A percentile compares a stretch with the other conserved stretches of the same genome.
Evolutionary conservation across 225 moss, liverwort and hornwort genomes (phyloP).

Genomic region (Marchantia polymorpha): DNA sequence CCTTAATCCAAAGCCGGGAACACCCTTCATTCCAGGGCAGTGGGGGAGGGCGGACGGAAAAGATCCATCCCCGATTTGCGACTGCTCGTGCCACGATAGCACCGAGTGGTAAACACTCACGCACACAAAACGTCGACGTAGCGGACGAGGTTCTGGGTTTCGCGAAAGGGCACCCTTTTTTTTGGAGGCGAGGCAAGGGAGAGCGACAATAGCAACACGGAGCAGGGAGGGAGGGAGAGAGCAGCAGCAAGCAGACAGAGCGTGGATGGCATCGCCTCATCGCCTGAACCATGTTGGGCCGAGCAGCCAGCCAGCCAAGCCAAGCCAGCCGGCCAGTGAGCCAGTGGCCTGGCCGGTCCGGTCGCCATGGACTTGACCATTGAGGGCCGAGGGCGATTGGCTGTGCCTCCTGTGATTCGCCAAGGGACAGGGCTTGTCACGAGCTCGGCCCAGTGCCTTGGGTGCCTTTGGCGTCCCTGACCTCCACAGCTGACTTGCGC

Average conservation of each 20-base stretch:
- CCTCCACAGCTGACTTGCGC: not conserved
- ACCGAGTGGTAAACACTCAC: not conserved
- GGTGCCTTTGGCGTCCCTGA: not conserved
- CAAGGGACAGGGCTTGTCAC: slow-evolving; percentile 5
- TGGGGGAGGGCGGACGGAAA: not conserved
- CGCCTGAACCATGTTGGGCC: not conserved
- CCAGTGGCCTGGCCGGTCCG: not conserved
- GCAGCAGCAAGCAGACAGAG: not conserved
- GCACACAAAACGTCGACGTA: not conserved
- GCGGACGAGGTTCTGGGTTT: not conserved
- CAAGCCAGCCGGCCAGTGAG: too few species aligned
- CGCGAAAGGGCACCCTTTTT: not conserved
- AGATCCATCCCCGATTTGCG: not conserved
- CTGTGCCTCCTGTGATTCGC: slow-evolving; percentile 8
- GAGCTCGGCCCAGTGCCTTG: not conserved
- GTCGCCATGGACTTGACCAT: not conserved
- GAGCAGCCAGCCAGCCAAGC: too few species aligned
- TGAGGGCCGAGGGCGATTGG: not conserved
- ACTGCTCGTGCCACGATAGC: not conserved
- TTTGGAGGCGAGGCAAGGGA: not conserved
- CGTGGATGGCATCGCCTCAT: not conserved
- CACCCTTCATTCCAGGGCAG: not conserved
- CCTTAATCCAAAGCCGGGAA: not conserved
- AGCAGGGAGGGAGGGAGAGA: too few species aligned
- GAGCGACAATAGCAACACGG: not conserved